Percentiles rank a stretch among this genome's conserved stretches.
phyloP scores from a whole-genome alignment of 23 red algal species.

The Cyanidiococcus yangmingshanensis region DNA sequence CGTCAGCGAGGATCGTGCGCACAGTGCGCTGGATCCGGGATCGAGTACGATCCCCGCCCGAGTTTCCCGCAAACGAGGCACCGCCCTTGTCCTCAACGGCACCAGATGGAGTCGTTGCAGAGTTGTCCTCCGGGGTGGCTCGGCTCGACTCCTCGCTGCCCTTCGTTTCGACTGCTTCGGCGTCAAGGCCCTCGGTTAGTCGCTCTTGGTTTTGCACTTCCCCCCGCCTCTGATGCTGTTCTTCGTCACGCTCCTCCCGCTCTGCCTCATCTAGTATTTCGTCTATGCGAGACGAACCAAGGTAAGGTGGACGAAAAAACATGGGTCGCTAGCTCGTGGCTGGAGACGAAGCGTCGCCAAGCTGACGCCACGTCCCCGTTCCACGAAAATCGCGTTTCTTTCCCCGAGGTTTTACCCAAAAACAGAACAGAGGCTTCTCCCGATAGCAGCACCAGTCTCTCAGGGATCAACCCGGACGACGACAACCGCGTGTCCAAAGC shows the following conservation, averaged over 20 bases:
- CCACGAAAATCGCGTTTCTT: no score
- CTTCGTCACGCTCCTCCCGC: neutral
- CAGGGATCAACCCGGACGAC: no score
- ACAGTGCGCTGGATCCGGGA: neutral
- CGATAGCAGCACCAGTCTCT: no score
- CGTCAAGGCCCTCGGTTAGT: neutral
- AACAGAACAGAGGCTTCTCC: no score
- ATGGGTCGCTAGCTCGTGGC: neutral
- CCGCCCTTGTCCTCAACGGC: neutral
- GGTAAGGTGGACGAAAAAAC: conserved; percentile 11
- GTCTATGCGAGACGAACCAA: conserved; percentile 8
- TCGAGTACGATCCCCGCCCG: neutral
- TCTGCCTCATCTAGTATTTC: conserved; percentile 7
- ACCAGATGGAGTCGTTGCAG: neutral
- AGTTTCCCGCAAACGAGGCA: neutral
- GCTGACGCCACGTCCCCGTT: no score
- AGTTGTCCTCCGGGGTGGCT: neutral
- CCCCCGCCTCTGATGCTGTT: neutral
- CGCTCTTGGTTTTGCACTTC: neutral
- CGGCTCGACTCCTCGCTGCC: neutral
- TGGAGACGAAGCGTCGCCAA: neutral
- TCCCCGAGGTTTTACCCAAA: no score
- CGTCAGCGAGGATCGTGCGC: conserved; percentile 3
- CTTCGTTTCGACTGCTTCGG: neutral
- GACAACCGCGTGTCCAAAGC: no score